A percentile compares a stretch with the other conserved stretches of the same genome.
phyloP scores from a whole-genome alignment of 331 rosid genomes.

The Malus hybrid region DNA sequence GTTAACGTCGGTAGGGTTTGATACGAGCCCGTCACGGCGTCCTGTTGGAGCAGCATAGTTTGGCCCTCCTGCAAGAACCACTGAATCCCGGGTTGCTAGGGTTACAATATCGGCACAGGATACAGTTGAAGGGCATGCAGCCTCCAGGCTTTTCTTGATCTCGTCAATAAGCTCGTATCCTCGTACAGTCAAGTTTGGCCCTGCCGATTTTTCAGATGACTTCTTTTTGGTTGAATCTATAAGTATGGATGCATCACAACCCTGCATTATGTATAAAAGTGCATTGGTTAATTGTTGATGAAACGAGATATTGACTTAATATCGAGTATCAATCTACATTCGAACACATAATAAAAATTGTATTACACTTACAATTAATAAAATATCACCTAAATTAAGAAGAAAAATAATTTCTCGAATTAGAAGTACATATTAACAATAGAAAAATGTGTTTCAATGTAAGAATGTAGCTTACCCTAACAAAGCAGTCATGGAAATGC shows the following conservation, averaged over 20 bases:
- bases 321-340: no score
- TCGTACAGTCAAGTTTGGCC: conserved; percentile 29
- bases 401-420: no score
- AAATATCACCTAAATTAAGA: no score
- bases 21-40: conserved; percentile 33
- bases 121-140: conserved; percentile 34
- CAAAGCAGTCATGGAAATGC: conserved; percentile 61
- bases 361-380: no score
- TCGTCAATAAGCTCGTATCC: conserved; percentile 39
- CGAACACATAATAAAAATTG: no score
- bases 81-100: conserved; percentile 43
- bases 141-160: conserved; percentile 27
- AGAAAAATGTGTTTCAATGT: no score
- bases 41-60: conserved; percentile 32
- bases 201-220: conserved; percentile 22
- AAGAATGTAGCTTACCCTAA: conserved; percentile 18
- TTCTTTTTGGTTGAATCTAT: conserved; percentile 21
- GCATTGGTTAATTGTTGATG: neutral
- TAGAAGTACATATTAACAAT: no score
- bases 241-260: conserved; percentile 49
- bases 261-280: conserved; percentile 7
- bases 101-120: conserved; percentile 50
- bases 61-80: conserved; percentile 37
- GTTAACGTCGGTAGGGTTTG: conserved; percentile 12
- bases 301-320: no score